Percentiles rank a stretch among this genome's conserved stretches.
These are phyloP conservation scores for Albugo laibachii DNA, from an alignment of 352 stramenopile species.

Conservation along the genomic window DNA sequence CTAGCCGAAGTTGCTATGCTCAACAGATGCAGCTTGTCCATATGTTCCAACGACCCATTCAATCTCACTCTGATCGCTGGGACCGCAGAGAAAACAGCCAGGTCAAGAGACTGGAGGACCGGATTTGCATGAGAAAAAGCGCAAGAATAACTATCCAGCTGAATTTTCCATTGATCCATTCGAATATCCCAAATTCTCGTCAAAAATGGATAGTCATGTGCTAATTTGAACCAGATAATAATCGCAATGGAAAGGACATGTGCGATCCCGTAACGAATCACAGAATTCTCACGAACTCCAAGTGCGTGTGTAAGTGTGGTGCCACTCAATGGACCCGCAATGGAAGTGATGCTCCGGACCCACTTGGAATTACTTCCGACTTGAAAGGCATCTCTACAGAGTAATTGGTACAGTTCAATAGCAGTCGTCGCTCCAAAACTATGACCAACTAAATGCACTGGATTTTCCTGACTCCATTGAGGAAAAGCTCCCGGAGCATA, in stretches of 20 bases:
- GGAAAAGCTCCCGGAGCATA: conserved; percentile 14
- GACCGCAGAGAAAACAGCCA: conserved; percentile 25
- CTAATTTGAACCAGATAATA: conserved; percentile 20
- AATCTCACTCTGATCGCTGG: conserved; percentile 22
- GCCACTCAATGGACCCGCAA: conserved; percentile 32
- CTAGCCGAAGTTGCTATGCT: conserved; percentile 50
- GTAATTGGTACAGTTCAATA: conserved; percentile 50
- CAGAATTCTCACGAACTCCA: conserved; percentile 12
- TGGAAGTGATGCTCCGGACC: conserved; percentile 34
- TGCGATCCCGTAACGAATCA: conserved; percentile 14
- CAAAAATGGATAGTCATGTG: conserved; percentile 18
- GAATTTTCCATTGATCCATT: conserved; percentile 32
- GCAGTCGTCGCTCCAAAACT: conserved; percentile 41
- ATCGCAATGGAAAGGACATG: conserved; percentile 21
- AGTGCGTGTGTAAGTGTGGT: conserved; percentile 31
- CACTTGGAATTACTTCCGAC: conserved; percentile 29
- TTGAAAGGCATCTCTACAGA: conserved; percentile 29
- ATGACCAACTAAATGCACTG: conserved; percentile 36
- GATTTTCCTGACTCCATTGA: conserved; percentile 23
- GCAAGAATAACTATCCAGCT: conserved; percentile 13
- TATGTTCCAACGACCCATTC: conserved; percentile 23
- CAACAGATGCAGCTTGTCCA: conserved; percentile 21
- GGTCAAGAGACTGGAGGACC: conserved; percentile 18
- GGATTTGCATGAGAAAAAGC: conserved; percentile 12
- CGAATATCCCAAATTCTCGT: conserved; percentile 21